Base-by-base conservation (phyloP, 441 rosid genomes). In the Populus trichocarpa region DNA sequence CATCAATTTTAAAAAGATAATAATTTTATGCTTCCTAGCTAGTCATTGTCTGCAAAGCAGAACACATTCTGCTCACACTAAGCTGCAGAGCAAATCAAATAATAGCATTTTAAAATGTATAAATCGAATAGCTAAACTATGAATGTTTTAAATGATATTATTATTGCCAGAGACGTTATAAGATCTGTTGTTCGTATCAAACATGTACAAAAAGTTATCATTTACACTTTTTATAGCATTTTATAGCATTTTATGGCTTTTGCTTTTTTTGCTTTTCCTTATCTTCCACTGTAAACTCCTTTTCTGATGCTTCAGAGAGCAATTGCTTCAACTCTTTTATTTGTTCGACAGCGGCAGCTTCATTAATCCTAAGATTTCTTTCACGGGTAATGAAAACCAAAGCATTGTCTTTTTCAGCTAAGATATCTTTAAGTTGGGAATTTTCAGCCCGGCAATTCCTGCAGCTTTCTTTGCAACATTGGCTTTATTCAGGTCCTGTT, bases 401-500 rank as follows among this genome's bases (percentile, higher is more conserved):
- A 0, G 94, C 92, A 20, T 89, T 90, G 35, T 96, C 97, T 74
- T 91, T 93, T 36, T 90, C 91, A 6, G 86, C 79, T 66, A 91
- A 38, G 30, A 81, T 69, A 68, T 96, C 98, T 78, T 92, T 91
- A 75, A 95, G 87, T 70, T 90, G 91, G 69, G 91, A 88, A 61
- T 93, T 93, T 78, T 95, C 99, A 0, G 85, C 85, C 81, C 84
- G 0, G 97, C 98, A 4, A 92, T 87, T 42, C 72, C 89, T 5
- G 93, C 95, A 1, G 99, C 98, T 84, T 90, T 98, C 84, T 92
- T 96, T 0, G 99, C 93, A 1, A 86, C 92, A 73, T 84, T 96
- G n/a, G 99, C 92, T 83, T 96, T 98, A n/a, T 86, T 94, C 0
- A 96, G 71, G 0, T 98, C 99, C 59, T 93, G 97, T 74, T 96